Evolutionary conservation across 2,329 filamentous ascomycete genomes (phyloP), one percentile per base, ranked within the genome.

Genomic region (Tricladium varicosporioides): DNA sequence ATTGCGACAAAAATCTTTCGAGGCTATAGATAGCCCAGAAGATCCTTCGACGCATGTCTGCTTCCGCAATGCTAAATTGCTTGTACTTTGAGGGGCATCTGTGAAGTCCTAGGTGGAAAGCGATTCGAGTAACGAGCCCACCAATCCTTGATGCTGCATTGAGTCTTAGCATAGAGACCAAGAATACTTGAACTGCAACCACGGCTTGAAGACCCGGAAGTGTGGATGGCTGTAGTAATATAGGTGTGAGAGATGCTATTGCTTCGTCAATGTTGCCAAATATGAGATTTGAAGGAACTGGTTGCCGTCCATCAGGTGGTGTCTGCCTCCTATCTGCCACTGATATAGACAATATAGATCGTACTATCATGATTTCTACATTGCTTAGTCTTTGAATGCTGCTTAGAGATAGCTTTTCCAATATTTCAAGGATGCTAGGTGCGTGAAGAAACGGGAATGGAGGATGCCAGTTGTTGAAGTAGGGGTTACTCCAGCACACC

Each of bases 381-480:
- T 67, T 62, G n/a, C 62, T 64, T 0, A 75, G 53, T 2, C 67
- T 63, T 1, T 64, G 57, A 1, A 70, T 54, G 0, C 74, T 73
- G 11, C 62, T 58, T 2, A 67, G 64, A n/a, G 75, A 71, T 7
- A 76, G 62, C 16, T 69, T 68, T 58, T 82, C 78, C 47, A 83
- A 74, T 1, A 73, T 66, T 14, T 72, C 70, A 2, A 84, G 69
- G 2, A 83, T 70, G 3, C 76, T 74, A 1, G 80, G 80, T 0
- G 78, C 82, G 60, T 82, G 78, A 5, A 84, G 70, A 53, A 82
- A 84, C 0, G 82, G 82, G 44, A 82, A 78, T 2, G 80, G 73
- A 0, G 79, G 76, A 60, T 85, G 82, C 82, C 82, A 85, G 14
- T 78, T 75, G 19, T 82, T 75, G 58, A 84, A 84, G 60, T 82